phyloP scores from a whole-genome alignment of 192 early-diverging fungal genomes.

The Tieghemiomyces parasiticus region DNA sequence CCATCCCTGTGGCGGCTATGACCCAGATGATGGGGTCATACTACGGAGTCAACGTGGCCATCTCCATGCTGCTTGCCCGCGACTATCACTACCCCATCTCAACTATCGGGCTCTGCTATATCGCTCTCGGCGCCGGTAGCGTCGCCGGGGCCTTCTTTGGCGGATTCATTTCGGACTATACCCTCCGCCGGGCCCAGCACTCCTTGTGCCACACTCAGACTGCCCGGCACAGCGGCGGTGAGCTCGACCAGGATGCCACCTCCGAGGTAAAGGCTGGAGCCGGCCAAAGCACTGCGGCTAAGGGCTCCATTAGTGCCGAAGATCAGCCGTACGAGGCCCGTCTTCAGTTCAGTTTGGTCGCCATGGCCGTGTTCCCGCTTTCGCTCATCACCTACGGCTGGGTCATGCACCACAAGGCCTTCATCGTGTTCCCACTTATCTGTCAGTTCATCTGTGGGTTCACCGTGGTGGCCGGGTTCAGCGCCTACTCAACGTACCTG shows the following conservation, averaged over 20 bases:
- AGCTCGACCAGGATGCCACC: neutral
- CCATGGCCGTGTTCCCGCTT: slow-evolving; percentile 19
- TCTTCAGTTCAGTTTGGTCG: slow-evolving; percentile 20
- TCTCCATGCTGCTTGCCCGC: slow-evolving; percentile 23
- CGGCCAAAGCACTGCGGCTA: too few species aligned
- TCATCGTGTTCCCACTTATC: slow-evolving; percentile 20
- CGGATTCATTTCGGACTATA: slow-evolving; percentile 22
- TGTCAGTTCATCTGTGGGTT: slow-evolving; percentile 25
- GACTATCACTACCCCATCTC: slow-evolving; percentile 27
- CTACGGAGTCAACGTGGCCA: slow-evolving; percentile 27
- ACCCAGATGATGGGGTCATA: slow-evolving; percentile 34
- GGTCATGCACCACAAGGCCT: slow-evolving; percentile 17
- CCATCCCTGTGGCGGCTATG: slow-evolving; percentile 16
- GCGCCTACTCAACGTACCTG: slow-evolving; percentile 22
- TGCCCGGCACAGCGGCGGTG: too few species aligned
- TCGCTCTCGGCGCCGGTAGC: slow-evolving; percentile 30
- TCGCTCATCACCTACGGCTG: slow-evolving; percentile 20
- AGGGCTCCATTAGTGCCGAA: neutral
- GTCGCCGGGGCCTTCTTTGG: slow-evolving; percentile 22
- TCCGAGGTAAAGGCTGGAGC: neutral
- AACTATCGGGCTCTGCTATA: slow-evolving; percentile 27
- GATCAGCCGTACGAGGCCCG: slow-evolving; percentile 16
- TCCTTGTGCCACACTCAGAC: too few species aligned
- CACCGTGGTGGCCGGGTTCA: slow-evolving; percentile 26
- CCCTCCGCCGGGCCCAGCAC: neutral